Percentiles rank a stretch among this genome's conserved stretches.
These are phyloP conservation scores for Begonia peltatifolia DNA, from an alignment of 306 rosid species.

Conservation along the genomic window DNA sequence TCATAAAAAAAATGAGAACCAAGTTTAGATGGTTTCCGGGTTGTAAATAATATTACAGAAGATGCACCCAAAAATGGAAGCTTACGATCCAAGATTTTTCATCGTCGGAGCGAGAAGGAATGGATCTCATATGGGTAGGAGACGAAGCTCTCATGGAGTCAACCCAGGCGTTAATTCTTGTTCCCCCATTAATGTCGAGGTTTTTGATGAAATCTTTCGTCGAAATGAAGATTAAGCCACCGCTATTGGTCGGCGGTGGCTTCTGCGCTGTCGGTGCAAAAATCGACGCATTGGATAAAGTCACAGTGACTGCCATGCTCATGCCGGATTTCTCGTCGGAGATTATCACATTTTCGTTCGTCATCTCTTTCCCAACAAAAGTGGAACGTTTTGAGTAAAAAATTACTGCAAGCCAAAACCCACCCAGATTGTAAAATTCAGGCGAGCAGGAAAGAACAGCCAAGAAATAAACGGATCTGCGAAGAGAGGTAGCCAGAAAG, in stretches of 20 bases:
- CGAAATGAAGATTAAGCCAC: constrained; percentile 40
- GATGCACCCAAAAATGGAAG: not conserved
- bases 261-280: constrained; percentile 29
- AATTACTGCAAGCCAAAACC: not conserved
- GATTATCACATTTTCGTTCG: constrained; percentile 57
- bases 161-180: constrained; percentile 53
- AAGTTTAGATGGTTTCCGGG: too few relatives aligned
- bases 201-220: constrained; percentile 1
- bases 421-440: too few relatives aligned
- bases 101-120: constrained; percentile 33
- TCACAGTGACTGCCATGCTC: constrained; percentile 18
- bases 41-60: too few relatives aligned
- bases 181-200: constrained; percentile 20
- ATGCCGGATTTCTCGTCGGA: constrained; percentile 25
- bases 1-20: not conserved
- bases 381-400: not conserved
- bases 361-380: constrained; percentile 23
- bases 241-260: constrained; percentile 28
- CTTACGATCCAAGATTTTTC: constrained; percentile 62
- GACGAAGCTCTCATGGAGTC: constrained; percentile 93
- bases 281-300: constrained; percentile 21
- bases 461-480: not conserved
- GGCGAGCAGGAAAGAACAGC: not conserved
- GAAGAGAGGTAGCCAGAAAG: not conserved
- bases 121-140: constrained; percentile 46